Percentiles rank a stretch among this genome's conserved stretches.
Conservation (phyloP, 2,329 filamentous ascomycete genomes). For the Plectosphaerella cucumerina region DNA sequence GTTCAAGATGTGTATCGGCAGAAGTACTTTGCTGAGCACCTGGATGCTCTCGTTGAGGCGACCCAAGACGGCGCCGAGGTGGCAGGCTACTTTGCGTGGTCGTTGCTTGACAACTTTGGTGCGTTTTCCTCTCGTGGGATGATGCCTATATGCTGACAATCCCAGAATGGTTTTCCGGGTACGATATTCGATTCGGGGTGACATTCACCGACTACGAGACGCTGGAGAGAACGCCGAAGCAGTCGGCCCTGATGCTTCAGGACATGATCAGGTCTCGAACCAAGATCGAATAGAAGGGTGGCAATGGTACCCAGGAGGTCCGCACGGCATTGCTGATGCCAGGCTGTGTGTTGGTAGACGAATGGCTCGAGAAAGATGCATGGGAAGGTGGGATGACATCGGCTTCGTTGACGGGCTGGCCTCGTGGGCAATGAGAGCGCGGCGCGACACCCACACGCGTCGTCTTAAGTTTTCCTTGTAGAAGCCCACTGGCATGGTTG, state of each 20-base stretch:
- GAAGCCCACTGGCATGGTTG: slow-evolving; percentile 17
- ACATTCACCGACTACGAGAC: slow-evolving; percentile 32
- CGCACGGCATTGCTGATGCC: no score
- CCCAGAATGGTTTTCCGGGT: slow-evolving; percentile 32
- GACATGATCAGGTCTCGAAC: slow-evolving; percentile 19
- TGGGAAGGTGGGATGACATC: no score
- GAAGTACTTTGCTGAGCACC: slow-evolving; percentile 30
- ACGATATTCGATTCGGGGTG: slow-evolving; percentile 31
- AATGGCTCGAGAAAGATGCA: no score
- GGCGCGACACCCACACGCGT: neutral
- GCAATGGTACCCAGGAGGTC: no score
- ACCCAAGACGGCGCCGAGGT: slow-evolving; percentile 13
- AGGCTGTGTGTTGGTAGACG: no score
- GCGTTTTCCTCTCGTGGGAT: neutral
- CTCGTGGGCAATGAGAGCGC: neutral
- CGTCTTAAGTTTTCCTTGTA: neutral
- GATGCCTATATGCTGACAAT: no score
- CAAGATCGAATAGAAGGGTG: no score
- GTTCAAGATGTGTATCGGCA: slow-evolving; percentile 31
- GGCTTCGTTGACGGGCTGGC: neutral
- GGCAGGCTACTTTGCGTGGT: slow-evolving; percentile 26
- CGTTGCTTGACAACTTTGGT: slow-evolving; percentile 23
- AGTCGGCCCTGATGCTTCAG: slow-evolving; percentile 24
- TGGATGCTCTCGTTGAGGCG: slow-evolving; percentile 29
- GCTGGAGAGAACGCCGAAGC: slow-evolving; percentile 31